Conservation (phyloP, 2,329 filamentous ascomycete genomes). For the Alternaria sp. region DNA sequence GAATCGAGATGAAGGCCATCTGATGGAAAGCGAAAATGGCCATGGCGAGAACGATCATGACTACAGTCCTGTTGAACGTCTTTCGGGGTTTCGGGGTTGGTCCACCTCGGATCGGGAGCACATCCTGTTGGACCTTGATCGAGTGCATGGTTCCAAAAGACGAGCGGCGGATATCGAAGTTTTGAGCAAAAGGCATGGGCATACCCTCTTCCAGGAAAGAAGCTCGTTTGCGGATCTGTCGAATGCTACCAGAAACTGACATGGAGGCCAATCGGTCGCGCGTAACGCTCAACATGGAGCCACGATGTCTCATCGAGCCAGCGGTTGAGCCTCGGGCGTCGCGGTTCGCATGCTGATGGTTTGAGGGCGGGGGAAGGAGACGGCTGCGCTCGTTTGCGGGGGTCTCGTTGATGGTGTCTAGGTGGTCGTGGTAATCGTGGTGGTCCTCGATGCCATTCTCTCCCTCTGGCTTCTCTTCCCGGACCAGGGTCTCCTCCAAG, state of each 20-base stretch:
- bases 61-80: conserved; percentile 68
- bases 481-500: conserved; percentile 73
- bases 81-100: conserved; percentile 21
- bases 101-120: conserved; percentile 27
- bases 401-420: conserved; percentile 73
- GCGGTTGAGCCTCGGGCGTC: conserved; percentile 38
- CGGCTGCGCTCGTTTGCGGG: conserved; percentile 67
- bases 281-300: conserved; percentile 32
- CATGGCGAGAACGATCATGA: conserved; percentile 79
- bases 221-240: conserved; percentile 43
- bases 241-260: conserved; percentile 39
- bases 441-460: conserved; percentile 41
- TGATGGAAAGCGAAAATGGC: conserved; percentile 87
- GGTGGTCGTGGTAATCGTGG: conserved; percentile 58
- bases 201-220: conserved; percentile 47
- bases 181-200: conserved; percentile 39
- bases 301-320: conserved; percentile 31
- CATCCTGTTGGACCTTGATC: conserved; percentile 37
- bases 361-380: conserved; percentile 51
- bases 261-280: conserved; percentile 35
- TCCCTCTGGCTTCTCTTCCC: conserved; percentile 40
- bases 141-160: conserved; percentile 48
- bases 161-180: conserved; percentile 44
- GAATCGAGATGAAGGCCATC: conserved; percentile 89
- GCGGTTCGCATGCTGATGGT: conserved; percentile 56